Evolutionary conservation across 2,329 filamentous ascomycete genomes (phyloP), one percentile per base, ranked within the genome.

Genomic region (Fusarium poae): DNA sequence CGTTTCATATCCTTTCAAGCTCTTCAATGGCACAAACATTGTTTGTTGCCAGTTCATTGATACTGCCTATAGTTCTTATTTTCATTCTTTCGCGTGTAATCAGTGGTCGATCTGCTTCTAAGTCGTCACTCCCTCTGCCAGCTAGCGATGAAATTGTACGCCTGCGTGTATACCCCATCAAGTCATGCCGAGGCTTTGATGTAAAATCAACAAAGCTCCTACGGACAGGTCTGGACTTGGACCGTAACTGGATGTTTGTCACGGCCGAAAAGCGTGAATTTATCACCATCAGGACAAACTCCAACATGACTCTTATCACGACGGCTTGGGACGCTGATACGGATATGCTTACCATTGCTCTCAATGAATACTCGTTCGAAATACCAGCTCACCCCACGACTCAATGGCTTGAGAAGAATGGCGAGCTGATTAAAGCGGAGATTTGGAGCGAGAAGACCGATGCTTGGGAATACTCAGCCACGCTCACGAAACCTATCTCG

Each of bases 241-340:
- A 91, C 74, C 81, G 88, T 9, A 84, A 86, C 67, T 91, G 88
- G 88, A 91, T 91, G 88, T 88, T 90, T 76, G 82, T 89, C 48
- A 82, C 85, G 34, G 81, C 83, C 3, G 78, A 82, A 18, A 81
- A 79, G 6, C 78, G 81, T 50, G 82, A 87, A 57, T 90, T 90
- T 74, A 76, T 90, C 53, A 91, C 88, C 4, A 90, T 91, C 72
- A 86, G 88, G 16, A 80, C 86, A 57, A 84, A 86, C 62, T 82
- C 87, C 6, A 79, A 82, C 39, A 89, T 91, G 87, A 90, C 89
- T 0, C 80, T 89, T 15, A 88, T 91, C 32, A 63, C 61, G 13
- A 75, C 73, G 2, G 57, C 59, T 13, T 63, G 65, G 73, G 82
- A 85, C 34, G 27, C 30, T 6, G 62, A 54, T 29, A 62, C 78